phyloP scores from a whole-genome alignment of 129 eudicot genomes.

The Cynara cardunculus region DNA sequence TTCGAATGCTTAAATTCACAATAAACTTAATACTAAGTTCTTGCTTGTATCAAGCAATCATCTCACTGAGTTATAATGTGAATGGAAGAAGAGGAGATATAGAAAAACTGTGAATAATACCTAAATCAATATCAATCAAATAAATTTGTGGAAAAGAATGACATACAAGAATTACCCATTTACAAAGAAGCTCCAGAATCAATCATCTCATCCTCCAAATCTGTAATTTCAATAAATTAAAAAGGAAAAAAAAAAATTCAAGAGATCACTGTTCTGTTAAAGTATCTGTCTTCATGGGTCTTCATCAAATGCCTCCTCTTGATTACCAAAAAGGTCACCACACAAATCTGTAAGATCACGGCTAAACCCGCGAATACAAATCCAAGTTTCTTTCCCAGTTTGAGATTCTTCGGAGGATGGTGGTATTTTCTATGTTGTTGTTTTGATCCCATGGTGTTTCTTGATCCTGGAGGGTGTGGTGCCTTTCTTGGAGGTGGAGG shows the following conservation, averaged over 20 bases:
- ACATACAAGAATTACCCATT: conserved; percentile 18
- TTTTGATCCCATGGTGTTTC: conserved; percentile 6
- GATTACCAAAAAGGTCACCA: conserved; percentile 25
- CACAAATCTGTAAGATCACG: conserved; percentile 33
- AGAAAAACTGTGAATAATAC: neutral
- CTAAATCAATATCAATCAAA: conserved; percentile 12
- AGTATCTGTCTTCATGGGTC: conserved; percentile 7
- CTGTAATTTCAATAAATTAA: neutral
- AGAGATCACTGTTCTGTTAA: neutral
- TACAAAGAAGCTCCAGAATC: conserved; percentile 14
- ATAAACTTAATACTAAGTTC: neutral
- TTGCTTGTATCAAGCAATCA: neutral
- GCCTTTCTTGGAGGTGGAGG: conserved; percentile 1
- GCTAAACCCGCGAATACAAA: conserved; percentile 30
- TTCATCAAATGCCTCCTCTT: conserved; percentile 22
- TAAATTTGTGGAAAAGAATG: conserved; percentile 9
- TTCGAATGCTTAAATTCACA: neutral
- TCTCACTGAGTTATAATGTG: neutral
- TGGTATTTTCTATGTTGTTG: conserved; percentile 1
- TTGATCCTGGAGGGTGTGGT: conserved; percentile 16
- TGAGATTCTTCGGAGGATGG: neutral
- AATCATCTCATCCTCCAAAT: conserved; percentile 3
- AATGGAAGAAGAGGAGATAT: neutral
- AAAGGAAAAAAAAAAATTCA: neutral
- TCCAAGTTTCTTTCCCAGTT: conserved; percentile 31